Conservation (phyloP, 2,329 filamentous ascomycete species). For the Orbilia oligospora region DNA sequence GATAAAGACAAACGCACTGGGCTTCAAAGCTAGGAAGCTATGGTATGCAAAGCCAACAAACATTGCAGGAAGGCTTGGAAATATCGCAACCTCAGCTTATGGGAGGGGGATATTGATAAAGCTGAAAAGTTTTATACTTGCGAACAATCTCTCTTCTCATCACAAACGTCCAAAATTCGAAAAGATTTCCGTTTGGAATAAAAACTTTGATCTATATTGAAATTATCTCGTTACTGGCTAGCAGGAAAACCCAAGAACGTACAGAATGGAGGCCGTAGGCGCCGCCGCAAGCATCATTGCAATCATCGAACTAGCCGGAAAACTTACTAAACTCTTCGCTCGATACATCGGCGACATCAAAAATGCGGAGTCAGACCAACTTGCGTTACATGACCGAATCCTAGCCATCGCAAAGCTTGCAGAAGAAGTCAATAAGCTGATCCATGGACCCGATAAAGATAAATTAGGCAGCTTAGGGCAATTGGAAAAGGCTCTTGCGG, state of each 20-base stretch:
- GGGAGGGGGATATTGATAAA: background rate
- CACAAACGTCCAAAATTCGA: too few relatives aligned
- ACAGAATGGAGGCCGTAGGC: constrained; percentile 32
- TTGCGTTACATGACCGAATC: background rate
- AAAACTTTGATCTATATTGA: too few relatives aligned
- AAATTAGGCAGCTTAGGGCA: background rate
- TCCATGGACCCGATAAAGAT: background rate
- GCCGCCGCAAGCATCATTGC: constrained; percentile 35
- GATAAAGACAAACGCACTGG: too few relatives aligned
- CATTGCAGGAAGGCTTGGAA: background rate
- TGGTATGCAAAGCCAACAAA: background rate
- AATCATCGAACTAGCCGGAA: constrained; percentile 12
- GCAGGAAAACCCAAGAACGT: too few relatives aligned
- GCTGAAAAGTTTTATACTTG: too few relatives aligned
- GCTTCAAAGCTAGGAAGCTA: too few relatives aligned
- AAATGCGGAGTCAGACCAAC: constrained; percentile 5
- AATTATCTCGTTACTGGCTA: too few relatives aligned
- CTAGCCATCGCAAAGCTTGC: background rate
- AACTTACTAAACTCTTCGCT: constrained; percentile 9
- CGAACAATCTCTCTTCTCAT: too few relatives aligned
- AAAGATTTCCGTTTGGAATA: too few relatives aligned
- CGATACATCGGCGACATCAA: constrained; percentile 23
- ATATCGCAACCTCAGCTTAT: background rate
- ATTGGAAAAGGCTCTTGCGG: background rate
- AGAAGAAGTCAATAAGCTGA: background rate